Base-by-base conservation (phyloP, 768 basidiomycete species). In the Pleurotus eryngii region DNA sequence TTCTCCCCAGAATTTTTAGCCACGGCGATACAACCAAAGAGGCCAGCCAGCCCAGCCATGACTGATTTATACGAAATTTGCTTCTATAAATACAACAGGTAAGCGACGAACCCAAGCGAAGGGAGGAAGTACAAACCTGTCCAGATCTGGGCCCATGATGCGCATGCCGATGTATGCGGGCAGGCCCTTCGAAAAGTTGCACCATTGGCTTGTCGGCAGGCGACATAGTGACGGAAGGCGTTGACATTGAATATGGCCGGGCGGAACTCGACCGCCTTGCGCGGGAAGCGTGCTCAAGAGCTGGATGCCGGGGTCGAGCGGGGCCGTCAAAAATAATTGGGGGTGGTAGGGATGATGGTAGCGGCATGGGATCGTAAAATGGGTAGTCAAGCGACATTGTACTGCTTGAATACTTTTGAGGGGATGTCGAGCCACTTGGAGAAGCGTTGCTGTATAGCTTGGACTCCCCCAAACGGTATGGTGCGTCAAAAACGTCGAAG, bases 401-500 rank as follows among this genome's bases (percentile, higher is more conserved):
- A 59, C 50, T 48, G 49, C 30, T 38, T 39, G 12, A 40, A 54
- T 51, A 18, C 57, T 30, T 22, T 42, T 17, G 39, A 5, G 37
- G 51, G 3, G 39, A 9, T 5, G 17, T 51, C 9, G 39, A 37
- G 59, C 27, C 6, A 60, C 39, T 6, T 53, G 37, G 43, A 60
- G 63, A 57, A 47, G 62, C 39, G 55, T 64, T 45, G 51, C 69
- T 48, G 63, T 69, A 57, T 54, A 63, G 58, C 58, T 63, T 68
- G 27, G 69, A 73, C 59, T 74, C 75, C 17, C 73, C 70, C 18
- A 79, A 72, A 27, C 67, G 67, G 35, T 67, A 66, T 1, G 80
- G 78, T 20, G 73, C 80, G 57, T 83, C 81, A 62, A 81, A 81
- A 57, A 83, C 80, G 64, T 82, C 81, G 59, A 78, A 74, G 48